Percentiles rank a stretch among this genome's conserved stretches.
Evolutionary conservation across 176 grass and related monocot species (phyloP).

Genomic region (Eragrostis curvula): DNA sequence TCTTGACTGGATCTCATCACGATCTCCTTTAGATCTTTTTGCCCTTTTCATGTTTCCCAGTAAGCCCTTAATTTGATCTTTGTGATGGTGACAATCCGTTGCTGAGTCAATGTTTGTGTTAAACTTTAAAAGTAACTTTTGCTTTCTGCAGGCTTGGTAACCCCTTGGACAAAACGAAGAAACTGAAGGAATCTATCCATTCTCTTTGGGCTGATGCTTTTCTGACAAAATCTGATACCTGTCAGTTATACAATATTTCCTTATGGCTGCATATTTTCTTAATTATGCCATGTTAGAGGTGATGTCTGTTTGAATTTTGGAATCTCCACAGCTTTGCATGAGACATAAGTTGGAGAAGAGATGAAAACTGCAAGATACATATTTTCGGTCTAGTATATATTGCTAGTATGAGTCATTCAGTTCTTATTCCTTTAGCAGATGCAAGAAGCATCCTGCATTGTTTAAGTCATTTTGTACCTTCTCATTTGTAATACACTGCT

Average conservation of each 20-base stretch:
- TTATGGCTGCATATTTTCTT: neutral
- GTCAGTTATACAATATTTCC: neutral
- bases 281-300: neutral
- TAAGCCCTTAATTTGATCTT: conserved; percentile 20
- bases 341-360: neutral
- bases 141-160: conserved; percentile 39
- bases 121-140: conserved; percentile 38
- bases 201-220: conserved; percentile 31
- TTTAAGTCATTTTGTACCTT: conserved; percentile 28
- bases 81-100: conserved; percentile 28
- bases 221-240: neutral
- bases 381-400: neutral
- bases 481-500: conserved; percentile 6
- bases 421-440: conserved; percentile 38
- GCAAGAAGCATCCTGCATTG: conserved; percentile 30
- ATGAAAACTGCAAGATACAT: conserved; percentile 22
- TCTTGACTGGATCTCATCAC: neutral
- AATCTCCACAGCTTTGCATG: neutral
- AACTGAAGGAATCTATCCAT: conserved; percentile 35
- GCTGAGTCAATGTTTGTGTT: conserved; percentile 22
- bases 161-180: conserved; percentile 26
- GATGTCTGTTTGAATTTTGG: conserved; percentile 4
- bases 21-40: conserved; percentile 13
- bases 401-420: conserved; percentile 13
- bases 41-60: conserved; percentile 29